Base-by-base conservation (phyloP, 768 basidiomycete genomes). In the Leccinum arenicola region DNA sequence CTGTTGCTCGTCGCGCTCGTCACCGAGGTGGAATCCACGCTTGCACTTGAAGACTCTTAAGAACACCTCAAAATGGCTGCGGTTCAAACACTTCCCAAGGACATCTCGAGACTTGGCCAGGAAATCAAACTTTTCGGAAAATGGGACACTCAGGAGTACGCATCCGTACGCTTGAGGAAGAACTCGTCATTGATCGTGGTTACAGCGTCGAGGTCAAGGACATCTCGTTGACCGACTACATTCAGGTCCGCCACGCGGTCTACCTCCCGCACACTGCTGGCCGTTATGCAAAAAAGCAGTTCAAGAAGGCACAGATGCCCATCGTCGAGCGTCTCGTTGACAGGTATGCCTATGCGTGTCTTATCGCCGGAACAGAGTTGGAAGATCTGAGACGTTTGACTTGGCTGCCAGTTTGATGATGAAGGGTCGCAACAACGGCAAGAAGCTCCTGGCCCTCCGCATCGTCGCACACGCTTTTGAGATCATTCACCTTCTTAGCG, bases 261-360 rank as follows among this genome's bases (percentile, higher is more conserved):
- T 98, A 94, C 80, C 79, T 97, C 58, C 96, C 96, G 61, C 96
- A 99, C 85, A 99, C 97, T 61, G 95, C 96, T 64, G 97, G 97
- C 66, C 93, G 97, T 77, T 98, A 98, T 76, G 93, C 95, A 73
- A 95, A 95, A 84, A 98, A 98, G 83, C 95, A 98, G 79, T 99
- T 98, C 88, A 98, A 95, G 85, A 99, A 99, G 87, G 95, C 94
- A 6, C 93, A 97, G 77, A 99, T 99, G 97, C 97, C 97, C 73
- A 96, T 99, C 75, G 97, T 98, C 69, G 97, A 99, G 80, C 93
- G 97, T 74, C 83, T 99, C 73, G 97, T 98, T 66, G 95, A 98
- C 84, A 89, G 88, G 95, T 93, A 71, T 68, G 86, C 47, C 8
- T 43, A 23, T 48, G 4, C 14, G 11, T 31, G 56, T 29, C 33